Percentiles rank a stretch among this genome's conserved stretches.
Conservation (phyloP, 495 filamentous ascomycete species). For the Penicillium parvum region DNA sequence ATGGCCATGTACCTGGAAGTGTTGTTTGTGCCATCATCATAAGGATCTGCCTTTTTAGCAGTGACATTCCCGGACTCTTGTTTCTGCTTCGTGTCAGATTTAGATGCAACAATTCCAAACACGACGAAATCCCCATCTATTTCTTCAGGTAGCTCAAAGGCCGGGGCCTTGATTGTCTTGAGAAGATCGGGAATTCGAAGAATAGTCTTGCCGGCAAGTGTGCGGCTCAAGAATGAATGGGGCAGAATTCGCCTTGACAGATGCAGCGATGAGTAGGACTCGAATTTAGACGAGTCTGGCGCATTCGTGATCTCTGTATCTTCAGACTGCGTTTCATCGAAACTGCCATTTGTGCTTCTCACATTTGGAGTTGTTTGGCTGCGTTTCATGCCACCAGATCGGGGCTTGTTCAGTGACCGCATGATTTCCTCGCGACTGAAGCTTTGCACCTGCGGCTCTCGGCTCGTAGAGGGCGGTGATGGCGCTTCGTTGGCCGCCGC, state of each 20-base stretch:
- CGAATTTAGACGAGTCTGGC: constrained; percentile 56
- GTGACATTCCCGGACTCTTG: constrained; percentile 47
- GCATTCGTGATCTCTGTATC: constrained; percentile 15
- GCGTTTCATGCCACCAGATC: constrained; percentile 35
- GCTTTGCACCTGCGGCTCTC: constrained; percentile 42
- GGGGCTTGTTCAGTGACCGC: constrained; percentile 32
- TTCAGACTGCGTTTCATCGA: constrained; percentile 12
- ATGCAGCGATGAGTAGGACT: constrained; percentile 80
- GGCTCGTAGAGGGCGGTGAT: constrained; percentile 37
- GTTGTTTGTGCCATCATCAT: constrained; percentile 52
- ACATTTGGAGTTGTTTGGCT: constrained; percentile 51
- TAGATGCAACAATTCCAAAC: constrained; percentile 79
- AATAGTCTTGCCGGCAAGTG: constrained; percentile 68
- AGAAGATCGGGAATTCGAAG: constrained; percentile 80
- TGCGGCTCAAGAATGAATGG: constrained; percentile 70
- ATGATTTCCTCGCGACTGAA: constrained; percentile 65
- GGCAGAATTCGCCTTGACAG: constrained; percentile 83
- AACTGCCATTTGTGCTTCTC: constrained; percentile 21
- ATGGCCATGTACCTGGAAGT: constrained; percentile 87
- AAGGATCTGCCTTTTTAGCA: constrained; percentile 41
- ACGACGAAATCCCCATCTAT: constrained; percentile 82
- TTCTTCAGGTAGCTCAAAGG: constrained; percentile 84
- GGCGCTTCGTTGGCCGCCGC: constrained; percentile 46
- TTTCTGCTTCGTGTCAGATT: constrained; percentile 73
- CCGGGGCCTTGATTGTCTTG: constrained; percentile 71